Base-by-base conservation (phyloP, 768 basidiomycete species). In the Xerocomus potaroensis region DNA sequence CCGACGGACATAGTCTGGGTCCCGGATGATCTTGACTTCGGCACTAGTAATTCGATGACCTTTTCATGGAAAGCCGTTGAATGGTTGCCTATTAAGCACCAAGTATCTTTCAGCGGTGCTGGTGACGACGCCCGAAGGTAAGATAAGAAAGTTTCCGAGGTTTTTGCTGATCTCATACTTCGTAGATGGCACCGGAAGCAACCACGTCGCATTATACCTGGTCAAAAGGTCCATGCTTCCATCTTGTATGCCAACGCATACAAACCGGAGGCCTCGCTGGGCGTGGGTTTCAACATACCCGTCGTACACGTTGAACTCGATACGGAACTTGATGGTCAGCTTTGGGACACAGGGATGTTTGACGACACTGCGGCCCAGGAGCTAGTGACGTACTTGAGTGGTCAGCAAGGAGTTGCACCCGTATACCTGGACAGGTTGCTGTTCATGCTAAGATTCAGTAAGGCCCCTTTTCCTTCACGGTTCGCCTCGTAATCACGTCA, bases 141-240 rank as follows among this genome's bases (percentile, higher is more conserved):
- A 47, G 53, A 11, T n/a, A 3, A 14, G 8, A 12, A 5, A 3
- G 21, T 8, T 23, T 1, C 14, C 14, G 12, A n/a, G n/a, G n/a
- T n/a, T 8, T 8, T 21, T 14, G 22, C 30, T 48, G 9, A 58
- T 34, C 14, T 23, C 23, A 16, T 3, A 11, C 11, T 16, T 39
- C 18, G 10, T 24, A 60, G 59, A 6, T 34, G 8, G 26, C 59
- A 61, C 32, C 36, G 30, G 23, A 0, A 35, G 19, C 56, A 53
- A n/a, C 56, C 59, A 8, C 56, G 60, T 30, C 60, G 60, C 30
- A 59, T 61, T 11, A 53, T 62, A 24, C 60, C 60, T 8, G 54
- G 57, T n/a, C 60, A 62, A 34, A 61, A 59, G 23, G 42, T 61
- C 3, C 60, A 61, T 16, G 49, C 54, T 29, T 62, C 57, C 6